Base-by-base conservation (phyloP, 139 green algal genomes). In the Closterium sp. region DNA sequence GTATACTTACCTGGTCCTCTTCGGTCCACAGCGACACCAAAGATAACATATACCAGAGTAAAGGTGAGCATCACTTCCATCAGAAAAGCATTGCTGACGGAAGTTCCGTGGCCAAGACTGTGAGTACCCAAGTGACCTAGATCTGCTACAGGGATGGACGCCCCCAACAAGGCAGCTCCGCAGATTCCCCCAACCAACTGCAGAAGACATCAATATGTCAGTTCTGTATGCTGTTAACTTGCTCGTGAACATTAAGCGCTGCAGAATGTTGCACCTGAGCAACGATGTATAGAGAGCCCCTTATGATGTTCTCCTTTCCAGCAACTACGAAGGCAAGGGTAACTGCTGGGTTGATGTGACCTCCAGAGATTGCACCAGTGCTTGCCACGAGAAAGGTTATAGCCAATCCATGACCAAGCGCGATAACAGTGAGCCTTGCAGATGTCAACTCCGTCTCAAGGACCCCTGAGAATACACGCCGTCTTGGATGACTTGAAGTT, bases 1-100 rank as follows among this genome's bases (percentile, higher is more conserved):
- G 32, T 2, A 38, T 38, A 38, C 32, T 2, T 2, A 7, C 2
- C 32, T 38, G 2, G 32, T 31, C 92, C 92, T 38, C 92, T 88
- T 30, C 45, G 34, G 45, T 94, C 92, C 13, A 94, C 92, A 29
- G 90, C 92, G 2, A 87, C 45, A 29, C 85, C 92, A 89, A 94
- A 94, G 50, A 94, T 93, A 22, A 92, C 70, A 34, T 94, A 94
- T 2, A 94, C 87, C 24, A 94, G 92, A 38, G 92, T 70, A 5
- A 94, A 94, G 28, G 92, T 94, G 6, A 94, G 92, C 17, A 94
- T 93, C 22, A 94, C 9, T 62, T 94, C 92, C 92, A 94, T 94
- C 27, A 94, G 84, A 27, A 94, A 70, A 11, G n/a, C 92, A 31
- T 90, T 34, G 31, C 32, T 85, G 1, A 45, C 38, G 1, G 50